Evolutionary conservation across 192 early-diverging fungal species (phyloP).

Genomic region (Linnemannia exigua): DNA sequence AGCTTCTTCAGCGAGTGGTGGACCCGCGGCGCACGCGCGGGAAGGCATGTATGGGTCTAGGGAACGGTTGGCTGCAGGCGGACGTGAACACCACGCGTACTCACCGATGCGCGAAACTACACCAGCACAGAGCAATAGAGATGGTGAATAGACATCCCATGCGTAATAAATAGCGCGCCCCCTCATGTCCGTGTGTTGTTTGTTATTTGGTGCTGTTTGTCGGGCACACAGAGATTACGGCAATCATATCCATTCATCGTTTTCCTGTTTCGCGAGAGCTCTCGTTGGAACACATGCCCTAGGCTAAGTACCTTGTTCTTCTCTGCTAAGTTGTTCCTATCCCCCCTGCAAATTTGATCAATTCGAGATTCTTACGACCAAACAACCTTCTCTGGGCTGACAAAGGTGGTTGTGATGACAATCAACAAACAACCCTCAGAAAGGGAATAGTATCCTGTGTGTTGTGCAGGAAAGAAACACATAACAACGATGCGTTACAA

Average conservation of each 20-base stretch:
- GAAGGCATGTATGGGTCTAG: constrained; percentile 42
- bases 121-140: constrained; percentile 38
- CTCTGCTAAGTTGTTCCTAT: no score
- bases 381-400: neutral
- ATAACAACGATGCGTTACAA: neutral
- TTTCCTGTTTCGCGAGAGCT: neutral
- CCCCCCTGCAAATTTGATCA: neutral
- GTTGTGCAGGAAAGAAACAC: neutral
- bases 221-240: no score
- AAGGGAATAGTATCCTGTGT: neutral
- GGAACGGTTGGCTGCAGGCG: constrained; percentile 21
- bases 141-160: constrained; percentile 31
- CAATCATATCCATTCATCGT: neutral
- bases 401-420: neutral
- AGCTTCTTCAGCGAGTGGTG: constrained; percentile 1
- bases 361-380: neutral
- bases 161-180: neutral
- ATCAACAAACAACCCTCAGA: neutral
- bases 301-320: no score
- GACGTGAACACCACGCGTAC: constrained; percentile 28
- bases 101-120: constrained; percentile 56
- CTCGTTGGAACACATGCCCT: no score
- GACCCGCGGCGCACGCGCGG: neutral
- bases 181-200: neutral
- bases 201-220: neutral